Percentiles rank a stretch among this genome's conserved stretches.
phyloP scores from a whole-genome alignment of 441 rosid species.

The Pelargonium citronellum region DNA sequence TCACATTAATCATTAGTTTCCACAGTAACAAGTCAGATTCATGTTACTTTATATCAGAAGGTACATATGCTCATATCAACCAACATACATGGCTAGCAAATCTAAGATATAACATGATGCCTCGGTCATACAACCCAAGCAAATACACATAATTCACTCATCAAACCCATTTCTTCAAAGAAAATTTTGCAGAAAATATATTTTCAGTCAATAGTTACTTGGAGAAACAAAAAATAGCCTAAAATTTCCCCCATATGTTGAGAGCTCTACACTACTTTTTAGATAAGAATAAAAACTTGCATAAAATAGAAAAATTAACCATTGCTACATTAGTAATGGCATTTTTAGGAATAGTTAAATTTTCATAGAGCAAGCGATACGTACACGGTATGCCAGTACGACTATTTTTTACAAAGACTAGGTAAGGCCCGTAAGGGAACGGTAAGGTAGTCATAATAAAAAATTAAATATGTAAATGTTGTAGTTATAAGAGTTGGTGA shows the following conservation, averaged over 20 bases:
- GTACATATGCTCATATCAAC: not conserved
- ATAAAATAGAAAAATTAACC: not conserved
- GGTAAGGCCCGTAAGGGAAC: too few species aligned
- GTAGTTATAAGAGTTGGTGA: too few species aligned
- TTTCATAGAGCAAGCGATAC: too few species aligned
- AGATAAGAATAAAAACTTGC: too few species aligned
- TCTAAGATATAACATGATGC: not conserved
- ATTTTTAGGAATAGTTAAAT: too few species aligned
- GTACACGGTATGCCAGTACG: too few species aligned
- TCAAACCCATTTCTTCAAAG: not conserved
- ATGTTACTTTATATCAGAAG: not conserved
- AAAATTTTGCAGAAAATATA: not conserved
- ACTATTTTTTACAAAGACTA: too few species aligned
- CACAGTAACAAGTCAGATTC: not conserved
- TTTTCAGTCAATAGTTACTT: not conserved
- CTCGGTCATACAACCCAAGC: not conserved
- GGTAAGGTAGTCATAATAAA: too few species aligned
- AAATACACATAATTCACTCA: not conserved
- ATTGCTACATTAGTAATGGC: not conserved
- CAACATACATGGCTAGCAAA: not conserved
- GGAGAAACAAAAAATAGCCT: not conserved
- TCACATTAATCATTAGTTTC: slow-evolving; percentile 12
- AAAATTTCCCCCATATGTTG: not conserved
- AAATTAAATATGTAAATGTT: too few species aligned
- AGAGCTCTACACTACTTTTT: not conserved